These are phyloP conservation scores for Penicillium roqueforti DNA, from an alignment of 495 filamentous ascomycete species.

Conservation along the genomic window DNA sequence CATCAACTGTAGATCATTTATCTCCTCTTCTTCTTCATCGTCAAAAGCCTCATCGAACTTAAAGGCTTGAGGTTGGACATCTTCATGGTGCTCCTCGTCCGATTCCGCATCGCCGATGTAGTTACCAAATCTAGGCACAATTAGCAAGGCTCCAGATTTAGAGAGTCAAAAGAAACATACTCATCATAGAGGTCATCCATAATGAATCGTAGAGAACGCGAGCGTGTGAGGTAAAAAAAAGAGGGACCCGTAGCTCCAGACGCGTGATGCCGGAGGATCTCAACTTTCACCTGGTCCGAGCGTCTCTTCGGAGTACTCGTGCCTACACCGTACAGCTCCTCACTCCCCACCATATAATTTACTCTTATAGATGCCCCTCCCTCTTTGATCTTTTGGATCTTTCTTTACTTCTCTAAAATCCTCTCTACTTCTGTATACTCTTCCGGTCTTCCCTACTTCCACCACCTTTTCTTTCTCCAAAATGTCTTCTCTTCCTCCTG, in stretches of 20 bases:
- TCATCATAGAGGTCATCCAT: slow-evolving; percentile 88
- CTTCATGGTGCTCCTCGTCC: slow-evolving; percentile 76
- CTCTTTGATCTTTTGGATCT: slow-evolving; percentile 7
- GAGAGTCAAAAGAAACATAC: slow-evolving; percentile 39
- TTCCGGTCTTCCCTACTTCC: slow-evolving; percentile 4
- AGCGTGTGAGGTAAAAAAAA: slow-evolving; percentile 6
- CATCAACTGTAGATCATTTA: slow-evolving; percentile 81
- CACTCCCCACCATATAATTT: slow-evolving; percentile 19
- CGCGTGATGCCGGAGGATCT: slow-evolving; percentile 21
- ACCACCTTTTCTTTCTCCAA: neutral
- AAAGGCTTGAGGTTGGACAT: slow-evolving; percentile 67
- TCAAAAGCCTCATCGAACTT: slow-evolving; percentile 71
- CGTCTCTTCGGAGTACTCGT: slow-evolving; percentile 24
- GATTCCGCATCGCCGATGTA: slow-evolving; percentile 92
- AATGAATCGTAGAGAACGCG: slow-evolving; percentile 17
- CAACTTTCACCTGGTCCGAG: slow-evolving; percentile 26
- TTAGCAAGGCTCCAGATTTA: neutral
- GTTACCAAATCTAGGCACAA: slow-evolving; percentile 73
- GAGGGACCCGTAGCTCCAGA: slow-evolving; percentile 12
- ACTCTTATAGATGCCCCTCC: slow-evolving; percentile 13
- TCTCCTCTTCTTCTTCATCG: slow-evolving; percentile 56
- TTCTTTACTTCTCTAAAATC: slow-evolving; percentile 12
- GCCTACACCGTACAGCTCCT: slow-evolving; percentile 35
- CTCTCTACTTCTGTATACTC: neutral
- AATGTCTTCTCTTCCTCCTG: slow-evolving; percentile 63